phyloP scores from a whole-genome alignment of 2,329 filamentous ascomycete genomes.

The Lasiodiplodia theobromae region DNA sequence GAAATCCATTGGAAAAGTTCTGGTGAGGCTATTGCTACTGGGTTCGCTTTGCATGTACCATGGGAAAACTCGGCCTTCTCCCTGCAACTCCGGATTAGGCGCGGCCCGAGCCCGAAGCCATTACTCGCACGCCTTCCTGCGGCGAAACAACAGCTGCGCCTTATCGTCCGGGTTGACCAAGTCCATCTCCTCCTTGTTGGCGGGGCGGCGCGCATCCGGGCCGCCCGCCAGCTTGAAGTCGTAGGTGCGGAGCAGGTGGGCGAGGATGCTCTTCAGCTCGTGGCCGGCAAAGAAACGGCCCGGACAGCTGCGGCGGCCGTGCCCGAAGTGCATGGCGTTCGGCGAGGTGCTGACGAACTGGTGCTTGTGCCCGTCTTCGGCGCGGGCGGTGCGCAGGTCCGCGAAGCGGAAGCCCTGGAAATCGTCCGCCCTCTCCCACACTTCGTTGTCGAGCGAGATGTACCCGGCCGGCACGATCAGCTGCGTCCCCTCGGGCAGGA shows the following conservation, averaged over 20 bases:
- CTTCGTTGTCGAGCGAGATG: conserved; percentile 12
- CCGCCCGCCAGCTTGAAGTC: conserved; percentile 30
- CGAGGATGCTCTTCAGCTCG: conserved; percentile 45
- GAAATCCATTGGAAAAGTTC: background rate
- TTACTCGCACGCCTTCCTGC: background rate
- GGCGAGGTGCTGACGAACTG: conserved; percentile 38
- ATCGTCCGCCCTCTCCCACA: conserved; percentile 20
- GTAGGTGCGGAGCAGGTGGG: conserved; percentile 38
- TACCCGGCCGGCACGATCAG: conserved; percentile 3
- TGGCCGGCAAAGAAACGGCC: conserved; percentile 43
- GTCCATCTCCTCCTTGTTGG: conserved; percentile 3
- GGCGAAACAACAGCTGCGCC: conserved; percentile 1
- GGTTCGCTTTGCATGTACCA: background rate
- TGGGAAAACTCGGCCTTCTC: too few species aligned
- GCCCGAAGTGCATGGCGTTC: conserved; percentile 39
- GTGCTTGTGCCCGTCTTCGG: conserved; percentile 10
- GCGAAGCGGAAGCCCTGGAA: conserved; percentile 32
- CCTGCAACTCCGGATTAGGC: too few species aligned
- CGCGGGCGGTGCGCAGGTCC: conserved; percentile 18
- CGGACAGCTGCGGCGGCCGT: conserved; percentile 42
- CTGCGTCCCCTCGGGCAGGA: conserved; percentile 31
- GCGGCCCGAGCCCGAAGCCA: too few species aligned
- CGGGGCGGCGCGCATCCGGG: background rate
- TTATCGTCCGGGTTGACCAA: background rate
- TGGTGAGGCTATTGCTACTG: background rate